phyloP scores from a whole-genome alignment of 1,284 basidiomycete genomes.

The Fomitiporia mediterranea region DNA sequence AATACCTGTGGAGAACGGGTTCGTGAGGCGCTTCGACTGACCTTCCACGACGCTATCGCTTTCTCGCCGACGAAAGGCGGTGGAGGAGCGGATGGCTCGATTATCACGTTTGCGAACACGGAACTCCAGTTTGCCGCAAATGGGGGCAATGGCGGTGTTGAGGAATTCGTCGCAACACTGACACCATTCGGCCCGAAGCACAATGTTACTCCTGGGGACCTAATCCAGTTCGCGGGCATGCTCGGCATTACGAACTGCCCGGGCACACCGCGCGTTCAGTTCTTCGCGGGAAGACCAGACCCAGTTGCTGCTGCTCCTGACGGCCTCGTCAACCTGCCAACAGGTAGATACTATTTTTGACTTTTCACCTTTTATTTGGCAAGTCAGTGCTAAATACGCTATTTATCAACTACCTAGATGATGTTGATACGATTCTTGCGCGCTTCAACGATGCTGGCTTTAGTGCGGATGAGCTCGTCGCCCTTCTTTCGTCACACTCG shows the following conservation, averaged over 20 bases:
- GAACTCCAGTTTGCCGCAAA: slow-evolving; percentile 28
- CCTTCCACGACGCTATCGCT: slow-evolving; percentile 40
- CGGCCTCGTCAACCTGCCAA: slow-evolving; percentile 9
- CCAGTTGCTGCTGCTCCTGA: slow-evolving; percentile 31
- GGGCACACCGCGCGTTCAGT: slow-evolving; percentile 37
- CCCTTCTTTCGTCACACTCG: slow-evolving; percentile 35
- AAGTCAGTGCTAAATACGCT: background rate
- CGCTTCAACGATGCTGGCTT: slow-evolving; percentile 39
- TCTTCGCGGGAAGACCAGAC: slow-evolving; percentile 34
- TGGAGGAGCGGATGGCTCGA: slow-evolving; percentile 35
- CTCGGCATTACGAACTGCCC: slow-evolving; percentile 39
- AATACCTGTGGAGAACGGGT: slow-evolving; percentile 13
- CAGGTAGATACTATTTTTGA: slow-evolving; percentile 3
- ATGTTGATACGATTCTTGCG: slow-evolving; percentile 30
- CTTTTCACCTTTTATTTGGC: no score
- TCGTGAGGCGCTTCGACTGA: slow-evolving; percentile 20
- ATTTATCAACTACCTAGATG: slow-evolving; percentile 31
- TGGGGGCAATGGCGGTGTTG: slow-evolving; percentile 25
- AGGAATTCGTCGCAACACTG: slow-evolving; percentile 33
- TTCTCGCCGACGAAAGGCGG: slow-evolving; percentile 29
- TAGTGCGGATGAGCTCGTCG: slow-evolving; percentile 34
- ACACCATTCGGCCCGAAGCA: slow-evolving; percentile 32
- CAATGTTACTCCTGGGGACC: slow-evolving; percentile 36
- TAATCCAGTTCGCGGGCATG: slow-evolving; percentile 41
- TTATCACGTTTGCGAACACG: slow-evolving; percentile 32